Base-by-base conservation (phyloP, 1,284 basidiomycete species). In the Kwoniella shivajii region DNA sequence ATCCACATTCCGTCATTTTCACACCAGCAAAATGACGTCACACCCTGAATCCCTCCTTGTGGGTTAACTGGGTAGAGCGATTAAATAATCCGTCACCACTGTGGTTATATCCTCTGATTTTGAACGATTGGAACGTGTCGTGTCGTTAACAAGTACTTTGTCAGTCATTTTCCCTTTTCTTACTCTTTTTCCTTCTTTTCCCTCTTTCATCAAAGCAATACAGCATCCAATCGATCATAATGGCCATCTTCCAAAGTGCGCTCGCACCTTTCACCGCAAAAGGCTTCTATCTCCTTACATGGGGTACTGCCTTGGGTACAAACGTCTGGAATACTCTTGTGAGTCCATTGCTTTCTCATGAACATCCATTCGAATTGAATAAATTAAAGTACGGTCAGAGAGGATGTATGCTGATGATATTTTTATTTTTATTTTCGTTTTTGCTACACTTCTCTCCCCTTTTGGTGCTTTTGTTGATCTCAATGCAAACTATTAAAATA, bases 281-380 rank as follows among this genome's bases (percentile, higher is more conserved):
- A 61, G 77, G 73, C 14, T 76, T 75, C 59, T 78, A 78, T 65
- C 75, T 78, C 61, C 58, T 77, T 38, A 76, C 74, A 2, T 78
- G 75, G 75, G 77, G 75, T 29, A 71, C 73, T 6, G 68, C 73
- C n/a, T 65, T 77, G 34, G 77, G 77, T 39, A 57, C 69, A 26
- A 77, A 75, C 56, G 71, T 75, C 38, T 77, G 71, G 70, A 67
- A 77, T 56, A 66, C 67, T 14, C 16, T 71, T 26, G 76, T 78
- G 59, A 57, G 76, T 72, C 20, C 11, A n/a, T n/a, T n/a, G n/a
- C n/a, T n/a, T 42, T 14, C 5, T 48, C 24, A 29, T 31, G n/a
- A 11, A 24, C 14, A 11, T 13, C 38, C 11, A 42, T 36, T 30
- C 26, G 20, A 31, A 16, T 36, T 26, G 4, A 4, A 27, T 33